A percentile compares a stretch with the other conserved stretches of the same genome.
Conservation (phyloP, 768 basidiomycete species). For the Saitozyma sp. region DNA sequence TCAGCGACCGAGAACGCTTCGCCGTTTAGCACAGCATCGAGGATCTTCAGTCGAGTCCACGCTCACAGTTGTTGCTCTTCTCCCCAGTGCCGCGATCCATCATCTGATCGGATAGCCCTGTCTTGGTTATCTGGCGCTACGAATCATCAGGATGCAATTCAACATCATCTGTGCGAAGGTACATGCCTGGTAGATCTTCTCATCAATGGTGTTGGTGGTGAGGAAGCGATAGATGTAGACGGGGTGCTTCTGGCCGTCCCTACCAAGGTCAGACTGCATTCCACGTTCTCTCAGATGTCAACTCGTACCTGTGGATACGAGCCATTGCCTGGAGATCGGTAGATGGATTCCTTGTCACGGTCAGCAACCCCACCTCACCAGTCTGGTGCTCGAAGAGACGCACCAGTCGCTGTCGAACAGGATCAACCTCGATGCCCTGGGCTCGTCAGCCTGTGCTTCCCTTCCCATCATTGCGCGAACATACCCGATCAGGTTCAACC, state of each 20-base stretch:
- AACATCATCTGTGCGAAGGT: conserved; percentile 7
- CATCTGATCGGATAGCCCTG: conserved; percentile 73
- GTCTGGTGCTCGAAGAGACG: conserved; percentile 1
- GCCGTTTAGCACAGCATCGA: background rate
- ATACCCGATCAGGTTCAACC: conserved; percentile 65
- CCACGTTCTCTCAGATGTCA: background rate
- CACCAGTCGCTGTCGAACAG: conserved; percentile 53
- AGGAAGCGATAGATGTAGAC: conserved; percentile 66
- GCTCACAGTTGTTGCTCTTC: conserved; percentile 73
- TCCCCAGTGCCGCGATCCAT: conserved; percentile 61
- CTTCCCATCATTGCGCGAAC: background rate
- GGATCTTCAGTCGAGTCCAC: conserved; percentile 1
- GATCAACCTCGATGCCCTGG: conserved; percentile 83
- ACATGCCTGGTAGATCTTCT: conserved; percentile 49
- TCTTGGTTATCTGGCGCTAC: conserved; percentile 90
- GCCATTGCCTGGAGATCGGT: conserved; percentile 94
- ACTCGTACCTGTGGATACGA: conserved; percentile 76
- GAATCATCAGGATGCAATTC: conserved; percentile 3
- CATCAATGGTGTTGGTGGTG: conserved; percentile 77
- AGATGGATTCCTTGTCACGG: conserved; percentile 49
- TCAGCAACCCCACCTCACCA: background rate
- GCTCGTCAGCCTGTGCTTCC: background rate
- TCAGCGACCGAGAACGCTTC: conserved; percentile 55
- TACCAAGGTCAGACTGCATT: conserved; percentile 43
- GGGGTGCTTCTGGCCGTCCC: conserved; percentile 89